Evolutionary conservation across 768 basidiomycete species (phyloP), one percentile per base, ranked within the genome.

Genomic region (Mycena polygramma): DNA sequence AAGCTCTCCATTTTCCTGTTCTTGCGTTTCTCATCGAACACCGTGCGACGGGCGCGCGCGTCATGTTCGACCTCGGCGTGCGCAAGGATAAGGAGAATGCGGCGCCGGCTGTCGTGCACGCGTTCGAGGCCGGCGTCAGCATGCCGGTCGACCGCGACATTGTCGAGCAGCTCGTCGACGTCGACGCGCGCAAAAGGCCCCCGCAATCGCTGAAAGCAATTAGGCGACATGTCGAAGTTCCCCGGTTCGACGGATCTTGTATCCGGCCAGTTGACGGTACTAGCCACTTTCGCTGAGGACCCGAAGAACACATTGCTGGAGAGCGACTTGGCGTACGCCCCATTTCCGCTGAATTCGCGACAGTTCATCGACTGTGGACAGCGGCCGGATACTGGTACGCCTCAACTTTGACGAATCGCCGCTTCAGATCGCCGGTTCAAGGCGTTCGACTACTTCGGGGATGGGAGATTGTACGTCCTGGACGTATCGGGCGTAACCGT

Each of bases 381-480:
- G 76, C 13, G 75, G 74, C 14, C 73, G 69, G 11, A 66, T 63
- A 35, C 53, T 76, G 43, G 59, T 66, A 15, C 55, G 49, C 11
- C 22, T 77, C 39, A 26, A 41, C 24, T 76, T 72, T 53, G 65
- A 63, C 4, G 53, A 48, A 14, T 71, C 71, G n/a, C 24, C 62
- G 4, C 61, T 76, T n/a, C 53, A 68, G 20, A 64, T 77, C 35
- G 72, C 74, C 2, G 67, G 1, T 57, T 73, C 62, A 60, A 55
- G 37, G 72, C 75, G 4, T 41, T 67, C 30, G 76, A 77, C 43
- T 77, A 63, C 57, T 77, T 77, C 45, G 72, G 72, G 7, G 76
- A 77, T 49, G 76, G 75, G 2, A 77, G 76, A 41, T 64, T 77
- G 45, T 77, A 77, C 52, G 19, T 77, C 13, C 66, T 77, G 30